Base-by-base conservation (phyloP, 2,329 filamentous ascomycete genomes). In the Penicillium sp. region DNA sequence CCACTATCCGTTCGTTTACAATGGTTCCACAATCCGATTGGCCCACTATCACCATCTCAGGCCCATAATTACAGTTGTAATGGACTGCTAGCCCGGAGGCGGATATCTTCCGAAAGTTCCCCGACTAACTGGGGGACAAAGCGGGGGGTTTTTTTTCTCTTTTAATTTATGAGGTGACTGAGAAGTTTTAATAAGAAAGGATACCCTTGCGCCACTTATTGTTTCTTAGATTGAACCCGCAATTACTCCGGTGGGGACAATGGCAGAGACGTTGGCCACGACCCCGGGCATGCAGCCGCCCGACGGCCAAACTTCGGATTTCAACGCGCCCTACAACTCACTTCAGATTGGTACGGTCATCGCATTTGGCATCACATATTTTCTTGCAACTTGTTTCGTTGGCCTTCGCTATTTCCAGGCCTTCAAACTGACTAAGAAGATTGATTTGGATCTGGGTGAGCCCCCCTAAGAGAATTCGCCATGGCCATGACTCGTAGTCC, bases 201-300 rank as follows among this genome's bases (percentile, higher is more conserved):
- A 10, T 3, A 16, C 35, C n/a, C 9, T 39, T 39, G 33, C n/a
- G 8, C 9, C 19, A n/a, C n/a, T 39, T 9, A 26, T 26, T 26
- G 26, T 7, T 26, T 26, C 5, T 39, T 35, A 35, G 5, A 35
- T 16, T 35, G n/a, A 9, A 10, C 4, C n/a, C 9, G n/a, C 7
- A 19, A 19, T 16, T 39, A 39, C 35, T 39, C 35, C n/a, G 35
- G 16, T 19, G 35, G 24, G 45, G 29, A 53, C 26, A 48, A 61
- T 61, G 48, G 43, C 21, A 45, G 22, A 14, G 27, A 45, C 21
- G 16, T 49, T 58, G 10, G 43, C 49, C 19, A 56, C 52, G 11
- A 60, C 55, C 3, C 58, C 55, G n/a, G 58, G 48, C 7, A 58
- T 60, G 55, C 31, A n/a, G 29, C 58, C 58, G 1, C 58, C 58